A percentile compares a stretch with the other conserved stretches of the same genome.
phyloP scores from a whole-genome alignment of 257 asterid genomes.

The Cruciata laevipes region DNA sequence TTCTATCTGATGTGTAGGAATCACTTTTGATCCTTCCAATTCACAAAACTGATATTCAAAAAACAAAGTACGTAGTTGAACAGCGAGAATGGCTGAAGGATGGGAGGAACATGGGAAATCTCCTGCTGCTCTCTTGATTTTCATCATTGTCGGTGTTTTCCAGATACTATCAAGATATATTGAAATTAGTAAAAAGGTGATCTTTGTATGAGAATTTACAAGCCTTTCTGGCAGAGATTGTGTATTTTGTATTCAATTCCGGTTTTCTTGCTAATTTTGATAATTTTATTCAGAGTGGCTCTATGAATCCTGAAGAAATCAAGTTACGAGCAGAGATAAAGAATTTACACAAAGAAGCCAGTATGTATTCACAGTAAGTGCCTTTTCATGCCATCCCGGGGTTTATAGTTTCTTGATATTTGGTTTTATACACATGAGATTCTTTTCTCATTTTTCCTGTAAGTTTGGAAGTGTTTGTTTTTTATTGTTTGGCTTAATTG shows the following conservation, averaged over 20 bases:
- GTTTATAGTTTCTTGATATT: background rate
- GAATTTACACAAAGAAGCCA: conserved; percentile 73
- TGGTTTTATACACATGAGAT: background rate
- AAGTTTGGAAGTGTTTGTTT: background rate
- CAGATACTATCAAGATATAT: conserved; percentile 56
- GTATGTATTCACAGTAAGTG: conserved; percentile 61
- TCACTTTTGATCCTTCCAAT: no score
- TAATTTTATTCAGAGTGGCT: conserved; percentile 37
- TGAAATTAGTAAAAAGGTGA: conserved; percentile 53
- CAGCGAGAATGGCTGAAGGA: conserved; percentile 46
- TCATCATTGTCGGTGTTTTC: conserved; percentile 50
- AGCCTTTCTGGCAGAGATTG: background rate
- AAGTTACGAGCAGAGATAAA: conserved; percentile 60
- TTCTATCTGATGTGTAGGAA: background rate
- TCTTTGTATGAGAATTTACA: background rate
- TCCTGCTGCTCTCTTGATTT: conserved; percentile 62
- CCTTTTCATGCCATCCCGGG: background rate
- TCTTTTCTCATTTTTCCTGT: background rate
- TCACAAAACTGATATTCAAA: background rate
- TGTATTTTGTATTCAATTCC: background rate
- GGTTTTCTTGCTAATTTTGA: background rate
- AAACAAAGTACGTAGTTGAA: background rate
- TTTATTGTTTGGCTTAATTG: background rate
- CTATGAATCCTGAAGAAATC: conserved; percentile 30
- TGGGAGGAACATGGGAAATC: conserved; percentile 44